Percentiles rank a stretch among this genome's conserved stretches.
Conservation (phyloP, 2,329 filamentous ascomycete genomes). For the Cercospora zeina region DNA sequence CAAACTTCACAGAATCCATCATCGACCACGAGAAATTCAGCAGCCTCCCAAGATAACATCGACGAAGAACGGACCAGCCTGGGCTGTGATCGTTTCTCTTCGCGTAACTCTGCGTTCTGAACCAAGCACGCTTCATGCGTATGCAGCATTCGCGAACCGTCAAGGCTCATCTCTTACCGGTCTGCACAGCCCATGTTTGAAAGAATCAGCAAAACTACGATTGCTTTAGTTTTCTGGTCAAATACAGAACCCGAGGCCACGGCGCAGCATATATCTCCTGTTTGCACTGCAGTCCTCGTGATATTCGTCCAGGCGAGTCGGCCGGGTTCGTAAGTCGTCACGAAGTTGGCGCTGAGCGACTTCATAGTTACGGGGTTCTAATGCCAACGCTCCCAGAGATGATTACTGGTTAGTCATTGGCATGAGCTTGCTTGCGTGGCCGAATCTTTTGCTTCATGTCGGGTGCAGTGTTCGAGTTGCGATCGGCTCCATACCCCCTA, state of each 20-base stretch:
- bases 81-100: background rate
- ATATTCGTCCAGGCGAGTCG: background rate
- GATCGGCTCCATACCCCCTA: too few relatives aligned
- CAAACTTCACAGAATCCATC: background rate
- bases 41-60: background rate
- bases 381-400: background rate
- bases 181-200: background rate
- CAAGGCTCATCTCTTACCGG: background rate
- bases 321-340: background rate
- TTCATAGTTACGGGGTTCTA: background rate
- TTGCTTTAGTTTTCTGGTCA: background rate
- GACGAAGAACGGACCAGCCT: background rate
- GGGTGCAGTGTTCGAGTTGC: background rate
- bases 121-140: background rate
- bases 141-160: background rate
- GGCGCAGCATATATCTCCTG: background rate
- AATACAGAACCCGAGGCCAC: background rate
- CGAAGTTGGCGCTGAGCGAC: background rate
- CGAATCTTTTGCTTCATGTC: background rate
- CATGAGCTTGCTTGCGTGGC: conserved; percentile 2
- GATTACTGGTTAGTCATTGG: background rate
- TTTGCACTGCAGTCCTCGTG: background rate
- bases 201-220: background rate
- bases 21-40: background rate
- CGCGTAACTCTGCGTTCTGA: background rate